Percentiles rank a stretch among this genome's conserved stretches.
Conservation (phyloP, 306 rosid species). For the Ormosia semicastrata region DNA sequence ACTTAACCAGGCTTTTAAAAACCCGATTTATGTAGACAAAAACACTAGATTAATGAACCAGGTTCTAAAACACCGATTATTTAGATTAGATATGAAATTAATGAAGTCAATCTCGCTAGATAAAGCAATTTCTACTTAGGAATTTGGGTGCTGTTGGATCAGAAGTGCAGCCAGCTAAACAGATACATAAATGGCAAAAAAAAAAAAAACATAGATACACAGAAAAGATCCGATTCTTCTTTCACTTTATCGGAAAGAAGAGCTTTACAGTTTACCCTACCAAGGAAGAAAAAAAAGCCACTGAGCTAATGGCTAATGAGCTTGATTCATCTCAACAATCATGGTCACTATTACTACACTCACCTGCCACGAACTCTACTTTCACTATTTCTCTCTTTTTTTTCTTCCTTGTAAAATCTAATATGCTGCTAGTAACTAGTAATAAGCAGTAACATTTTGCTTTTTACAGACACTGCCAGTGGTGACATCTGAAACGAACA, state of each 20-base stretch:
- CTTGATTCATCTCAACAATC: background rate
- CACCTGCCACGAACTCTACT: background rate
- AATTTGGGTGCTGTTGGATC: background rate
- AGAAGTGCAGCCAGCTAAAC: background rate
- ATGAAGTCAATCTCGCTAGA: background rate
- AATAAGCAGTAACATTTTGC: background rate
- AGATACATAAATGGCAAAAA: background rate
- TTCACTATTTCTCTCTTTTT: background rate
- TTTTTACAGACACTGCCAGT: constrained; percentile 36
- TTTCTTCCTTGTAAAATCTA: constrained; percentile 3
- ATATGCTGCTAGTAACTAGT: background rate
- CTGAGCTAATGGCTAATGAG: constrained; percentile 12
- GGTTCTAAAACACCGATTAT: background rate
- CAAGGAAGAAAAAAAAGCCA: background rate
- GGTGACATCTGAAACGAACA: background rate
- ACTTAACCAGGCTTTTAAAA: background rate
- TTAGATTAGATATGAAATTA: background rate
- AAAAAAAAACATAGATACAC: constrained; percentile 20
- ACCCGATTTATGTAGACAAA: background rate
- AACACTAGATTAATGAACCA: background rate
- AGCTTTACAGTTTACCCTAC: constrained; percentile 47
- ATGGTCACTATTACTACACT: background rate
- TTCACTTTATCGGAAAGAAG: constrained; percentile 43
- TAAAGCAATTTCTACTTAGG: background rate
- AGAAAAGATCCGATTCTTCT: constrained; percentile 43